Conservation (phyloP, 192 early-diverging fungal species). For the Coemansia sp. region DNA sequence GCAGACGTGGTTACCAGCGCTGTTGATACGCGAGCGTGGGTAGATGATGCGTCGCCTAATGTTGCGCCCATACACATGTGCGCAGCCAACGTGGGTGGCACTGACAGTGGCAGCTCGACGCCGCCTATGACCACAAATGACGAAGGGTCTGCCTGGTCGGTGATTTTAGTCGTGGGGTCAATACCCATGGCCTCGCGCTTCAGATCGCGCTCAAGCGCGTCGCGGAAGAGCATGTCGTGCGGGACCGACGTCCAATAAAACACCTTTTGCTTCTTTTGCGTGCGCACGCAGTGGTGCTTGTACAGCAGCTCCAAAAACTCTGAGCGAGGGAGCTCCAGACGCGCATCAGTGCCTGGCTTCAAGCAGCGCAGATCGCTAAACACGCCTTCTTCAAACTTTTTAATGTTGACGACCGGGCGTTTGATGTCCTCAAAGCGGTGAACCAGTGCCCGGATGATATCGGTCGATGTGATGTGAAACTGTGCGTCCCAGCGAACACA, state of each 20-base stretch:
- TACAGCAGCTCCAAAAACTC: constrained; percentile 93
- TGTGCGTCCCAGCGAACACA: constrained; percentile 93
- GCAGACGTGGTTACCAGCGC: constrained; percentile 12
- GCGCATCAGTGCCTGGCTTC: constrained; percentile 91
- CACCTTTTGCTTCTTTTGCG: constrained; percentile 99
- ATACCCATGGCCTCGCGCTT: constrained; percentile 87
- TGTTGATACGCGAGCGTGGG: constrained; percentile 16
- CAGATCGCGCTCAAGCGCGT: constrained; percentile 93
- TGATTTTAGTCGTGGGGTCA: constrained; percentile 73
- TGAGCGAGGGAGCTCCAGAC: constrained; percentile 88
- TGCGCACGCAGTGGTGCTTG: constrained; percentile 94
- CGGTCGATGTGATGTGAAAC: constrained; percentile 95
- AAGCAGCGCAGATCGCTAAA: constrained; percentile 94
- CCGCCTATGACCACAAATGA: constrained; percentile 47
- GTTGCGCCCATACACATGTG: constrained; percentile 18
- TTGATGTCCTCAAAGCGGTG: constrained; percentile 91
- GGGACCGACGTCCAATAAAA: constrained; percentile 97
- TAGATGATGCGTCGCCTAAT: neutral
- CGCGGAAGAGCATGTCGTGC: constrained; percentile 91
- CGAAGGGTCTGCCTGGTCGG: constrained; percentile 26
- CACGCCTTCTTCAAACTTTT: constrained; percentile 99
- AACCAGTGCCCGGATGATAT: constrained; percentile 87
- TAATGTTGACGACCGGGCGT: constrained; percentile 80
- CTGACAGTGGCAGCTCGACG: constrained; percentile 50
- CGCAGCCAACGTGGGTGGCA: constrained; percentile 50